These are phyloP conservation scores for Phlyctochytrium planicorne DNA, from an alignment of 192 early-diverging fungal species.

Conservation along the genomic window DNA sequence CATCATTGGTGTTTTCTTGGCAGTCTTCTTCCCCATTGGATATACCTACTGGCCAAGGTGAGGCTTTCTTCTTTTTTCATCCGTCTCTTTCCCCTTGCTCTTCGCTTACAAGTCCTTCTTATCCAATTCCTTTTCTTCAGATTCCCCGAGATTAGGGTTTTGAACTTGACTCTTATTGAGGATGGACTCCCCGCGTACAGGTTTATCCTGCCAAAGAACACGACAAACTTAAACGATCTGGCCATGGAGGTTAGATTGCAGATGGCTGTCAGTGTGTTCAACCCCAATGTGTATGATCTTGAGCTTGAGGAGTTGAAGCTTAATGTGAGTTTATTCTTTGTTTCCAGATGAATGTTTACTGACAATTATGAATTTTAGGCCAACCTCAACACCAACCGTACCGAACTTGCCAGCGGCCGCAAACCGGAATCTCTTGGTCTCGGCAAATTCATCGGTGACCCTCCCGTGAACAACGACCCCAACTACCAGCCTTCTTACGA, in stretches of 20 bases:
- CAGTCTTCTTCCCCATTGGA: not conserved
- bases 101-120: conserved; percentile 4
- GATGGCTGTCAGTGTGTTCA: conserved; percentile 16
- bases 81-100: conserved; percentile 11
- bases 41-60: not conserved
- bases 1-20: not conserved
- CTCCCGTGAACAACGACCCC: not conserved
- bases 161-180: not conserved
- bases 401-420: not conserved
- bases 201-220: not conserved
- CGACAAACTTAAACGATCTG: conserved; percentile 15
- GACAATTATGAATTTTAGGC: not conserved
- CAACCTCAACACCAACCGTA: not conserved
- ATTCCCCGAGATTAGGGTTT: conserved; percentile 20
- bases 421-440: not conserved
- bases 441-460: not conserved
- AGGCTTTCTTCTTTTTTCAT: not conserved
- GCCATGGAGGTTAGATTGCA: conserved; percentile 17
- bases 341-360: too few relatives aligned
- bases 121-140: too few relatives aligned
- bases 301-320: conserved; percentile 13
- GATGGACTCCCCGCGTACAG: not conserved
- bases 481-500: not conserved
- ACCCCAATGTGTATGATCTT: conserved; percentile 24
- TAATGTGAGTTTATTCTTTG: not conserved